These are phyloP conservation scores for Talaromyces rugulosus DNA, from an alignment of 2,329 filamentous ascomycete species.

Conservation along the genomic window DNA sequence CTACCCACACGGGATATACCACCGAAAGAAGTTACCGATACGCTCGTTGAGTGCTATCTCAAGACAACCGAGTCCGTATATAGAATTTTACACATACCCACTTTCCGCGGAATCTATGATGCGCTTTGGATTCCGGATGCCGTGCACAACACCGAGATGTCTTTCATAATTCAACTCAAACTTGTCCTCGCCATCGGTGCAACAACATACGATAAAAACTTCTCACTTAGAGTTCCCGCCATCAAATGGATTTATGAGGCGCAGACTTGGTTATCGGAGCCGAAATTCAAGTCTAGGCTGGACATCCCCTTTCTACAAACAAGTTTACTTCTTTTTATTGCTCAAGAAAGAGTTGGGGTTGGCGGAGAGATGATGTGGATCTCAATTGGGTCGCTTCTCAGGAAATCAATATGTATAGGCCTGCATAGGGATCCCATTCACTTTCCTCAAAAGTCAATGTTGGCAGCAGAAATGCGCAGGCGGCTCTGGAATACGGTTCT, in stretches of 20 bases:
- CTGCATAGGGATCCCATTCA: conserved; percentile 28
- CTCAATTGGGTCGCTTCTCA: conserved; percentile 27
- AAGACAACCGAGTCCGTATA: conserved; percentile 52
- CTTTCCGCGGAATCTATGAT: conserved; percentile 54
- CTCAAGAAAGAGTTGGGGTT: conserved; percentile 26
- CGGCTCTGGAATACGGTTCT: conserved; percentile 34
- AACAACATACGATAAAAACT: conserved; percentile 46
- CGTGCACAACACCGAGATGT: conserved; percentile 26
- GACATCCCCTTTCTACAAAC: conserved; percentile 24
- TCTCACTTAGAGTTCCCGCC: conserved; percentile 48
- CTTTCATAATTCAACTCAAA: conserved; percentile 55
- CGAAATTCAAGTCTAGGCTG: conserved; percentile 24
- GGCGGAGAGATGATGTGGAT: conserved; percentile 34
- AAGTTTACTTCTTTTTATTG: conserved; percentile 30
- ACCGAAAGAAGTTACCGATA: conserved; percentile 38
- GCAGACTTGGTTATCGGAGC: conserved; percentile 26
- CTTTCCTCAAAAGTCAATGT: conserved; percentile 16
- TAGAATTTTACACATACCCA: conserved; percentile 55
- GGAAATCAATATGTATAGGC: conserved; percentile 28
- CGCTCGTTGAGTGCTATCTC: conserved; percentile 53
- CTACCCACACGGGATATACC: conserved; percentile 43
- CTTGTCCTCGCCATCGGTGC: conserved; percentile 57
- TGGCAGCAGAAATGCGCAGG: conserved; percentile 24
- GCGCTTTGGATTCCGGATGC: conserved; percentile 41
- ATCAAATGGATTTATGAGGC: conserved; percentile 28